Percentiles rank a stretch among this genome's conserved stretches.
Conservation (phyloP, 2,329 filamentous ascomycete genomes). For the Fusarium coffeatum region DNA sequence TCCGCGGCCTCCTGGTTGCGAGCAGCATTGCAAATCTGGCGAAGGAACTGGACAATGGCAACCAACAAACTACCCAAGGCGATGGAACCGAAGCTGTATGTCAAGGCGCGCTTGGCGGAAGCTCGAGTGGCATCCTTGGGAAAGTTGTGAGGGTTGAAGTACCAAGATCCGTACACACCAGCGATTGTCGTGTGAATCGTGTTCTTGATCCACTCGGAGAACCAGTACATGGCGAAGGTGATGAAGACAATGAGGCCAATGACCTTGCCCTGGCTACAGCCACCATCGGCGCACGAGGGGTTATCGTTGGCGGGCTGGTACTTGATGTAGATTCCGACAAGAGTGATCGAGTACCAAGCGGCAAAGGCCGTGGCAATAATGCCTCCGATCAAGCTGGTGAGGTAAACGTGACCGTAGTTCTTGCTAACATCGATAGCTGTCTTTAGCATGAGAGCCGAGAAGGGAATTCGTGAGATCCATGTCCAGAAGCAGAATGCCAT, state of each 20-base stretch:
- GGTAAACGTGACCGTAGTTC: conserved; percentile 84
- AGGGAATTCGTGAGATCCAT: conserved; percentile 92
- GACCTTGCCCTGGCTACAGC: conserved; percentile 80
- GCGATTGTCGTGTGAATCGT: conserved; percentile 89
- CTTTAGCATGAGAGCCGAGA: conserved; percentile 89
- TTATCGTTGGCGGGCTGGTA: conserved; percentile 74
- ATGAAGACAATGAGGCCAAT: conserved; percentile 87
- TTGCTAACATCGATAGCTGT: conserved; percentile 88
- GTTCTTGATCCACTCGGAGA: conserved; percentile 93
- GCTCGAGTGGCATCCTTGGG: conserved; percentile 84
- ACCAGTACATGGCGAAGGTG: conserved; percentile 94
- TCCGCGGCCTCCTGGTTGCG: conserved; percentile 71
- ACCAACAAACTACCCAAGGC: conserved; percentile 86
- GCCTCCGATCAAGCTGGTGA: conserved; percentile 86
- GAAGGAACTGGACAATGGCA: conserved; percentile 85
- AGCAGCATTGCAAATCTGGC: conserved; percentile 85
- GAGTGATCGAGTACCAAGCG: conserved; percentile 87
- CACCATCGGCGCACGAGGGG: conserved; percentile 65
- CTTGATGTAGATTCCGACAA: conserved; percentile 87
- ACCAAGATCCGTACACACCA: conserved; percentile 93
- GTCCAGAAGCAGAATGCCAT: conserved; percentile 84
- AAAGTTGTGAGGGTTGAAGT: conserved; percentile 78
- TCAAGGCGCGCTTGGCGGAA: conserved; percentile 83
- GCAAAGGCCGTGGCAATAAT: conserved; percentile 79
- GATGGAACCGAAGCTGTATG: conserved; percentile 93